Evolutionary conservation across 2,329 filamentous ascomycete genomes (phyloP), one percentile per base, ranked within the genome.

Genomic region (Fusarium coicis): DNA sequence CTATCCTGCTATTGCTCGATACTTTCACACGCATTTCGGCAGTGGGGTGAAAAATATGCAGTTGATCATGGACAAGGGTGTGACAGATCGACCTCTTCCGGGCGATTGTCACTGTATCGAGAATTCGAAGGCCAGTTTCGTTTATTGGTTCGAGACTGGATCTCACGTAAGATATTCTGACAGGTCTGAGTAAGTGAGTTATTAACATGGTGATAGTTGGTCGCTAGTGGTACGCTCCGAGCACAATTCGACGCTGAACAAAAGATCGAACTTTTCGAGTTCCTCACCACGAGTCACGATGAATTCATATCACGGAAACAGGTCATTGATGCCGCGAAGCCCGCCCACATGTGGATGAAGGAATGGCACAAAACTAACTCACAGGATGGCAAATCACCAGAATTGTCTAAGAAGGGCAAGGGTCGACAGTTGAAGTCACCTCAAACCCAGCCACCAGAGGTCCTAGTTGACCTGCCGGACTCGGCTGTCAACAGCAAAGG

Each of bases 11-110:
- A 86, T 99, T 50, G 90, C 96, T 39, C 91, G 96, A 77, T 98
- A 96, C 81, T 98, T 97, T 80, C 91, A 93, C 77, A 95, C 94
- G 0, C 93, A 97, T 77, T 98, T 96, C 80, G 92, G 92, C 64
- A 96, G 94, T 68, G 95, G 95, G 11, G 91, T 98, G 62, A 92
- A 90, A 75, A 93, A 91, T 61, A 93, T 98, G 76, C 94, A 97
- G 80, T 88, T 98, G 79, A 90, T 95, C 28, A 88, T 97, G 77
- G 95, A 97, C 76, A 91, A 90, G 77, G 86, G 86, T 5, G 86
- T 84, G 3, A 82, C 82, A 0, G 90, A 92, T 72, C 86, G 85
- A 56, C 83, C 86, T 15, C 81, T 93, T 40, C 85, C 88, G 3
- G 89, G 88, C 63, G 90, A 92, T 53, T 90, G 90, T 50, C 91